phyloP scores from a whole-genome alignment of 106 monocot genomes.

The Dendrobium catenatum region DNA sequence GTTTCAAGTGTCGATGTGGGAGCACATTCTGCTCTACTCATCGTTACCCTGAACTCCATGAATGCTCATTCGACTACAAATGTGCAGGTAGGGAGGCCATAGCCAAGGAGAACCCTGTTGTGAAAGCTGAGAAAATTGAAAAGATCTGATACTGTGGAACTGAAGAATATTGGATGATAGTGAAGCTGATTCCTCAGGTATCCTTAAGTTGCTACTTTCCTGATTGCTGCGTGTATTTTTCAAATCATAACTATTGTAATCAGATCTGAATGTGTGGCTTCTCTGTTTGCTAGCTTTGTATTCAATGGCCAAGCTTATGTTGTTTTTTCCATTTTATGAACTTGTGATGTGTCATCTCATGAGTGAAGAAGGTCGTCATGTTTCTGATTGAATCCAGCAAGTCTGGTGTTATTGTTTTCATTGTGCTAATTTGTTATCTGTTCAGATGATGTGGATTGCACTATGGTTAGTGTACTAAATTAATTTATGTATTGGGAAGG shows the following conservation, averaged over 20 bases:
- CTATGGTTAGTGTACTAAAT: no score
- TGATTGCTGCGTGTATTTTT: not conserved
- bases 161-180: not conserved
- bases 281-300: not conserved
- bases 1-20: conserved; percentile 46
- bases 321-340: not conserved
- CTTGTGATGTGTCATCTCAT: no score
- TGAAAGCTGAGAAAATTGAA: conserved; percentile 18
- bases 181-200: not conserved
- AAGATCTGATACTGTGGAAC: conserved; percentile 9
- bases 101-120: conserved; percentile 11
- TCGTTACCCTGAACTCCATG: conserved; percentile 29
- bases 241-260: not conserved
- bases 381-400: no score
- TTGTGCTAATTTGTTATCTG: no score
- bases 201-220: not conserved
- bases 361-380: no score
- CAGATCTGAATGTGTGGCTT: not conserved
- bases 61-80: conserved; percentile 35
- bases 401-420: no score
- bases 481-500: no score
- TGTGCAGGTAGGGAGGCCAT: conserved; percentile 12
- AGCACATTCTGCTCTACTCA: conserved; percentile 33
- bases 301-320: not conserved
- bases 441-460: no score